phyloP scores from a whole-genome alignment of 73 alveolate genomes.

The Paramecium sexaurelia region DNA sequence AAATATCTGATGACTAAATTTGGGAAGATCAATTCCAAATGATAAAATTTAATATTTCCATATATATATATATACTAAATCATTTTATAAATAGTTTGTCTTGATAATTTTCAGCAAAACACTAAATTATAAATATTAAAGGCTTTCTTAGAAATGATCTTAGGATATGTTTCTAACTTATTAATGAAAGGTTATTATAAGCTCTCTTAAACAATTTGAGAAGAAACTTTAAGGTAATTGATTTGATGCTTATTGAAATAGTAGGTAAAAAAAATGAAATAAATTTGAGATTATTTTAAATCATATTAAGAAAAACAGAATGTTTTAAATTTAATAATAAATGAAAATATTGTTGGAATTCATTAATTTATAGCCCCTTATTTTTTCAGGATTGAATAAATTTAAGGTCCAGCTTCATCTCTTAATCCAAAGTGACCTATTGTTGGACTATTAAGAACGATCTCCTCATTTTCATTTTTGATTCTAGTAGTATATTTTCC shows the following conservation, averaged over 20 bases:
- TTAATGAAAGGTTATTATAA: too few relatives aligned
- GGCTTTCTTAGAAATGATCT: too few relatives aligned
- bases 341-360: neutral
- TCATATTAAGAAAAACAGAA: neutral
- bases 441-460: neutral
- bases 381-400: neutral
- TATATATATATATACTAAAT: neutral
- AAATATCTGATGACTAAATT: neutral
- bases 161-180: too few relatives aligned
- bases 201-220: neutral
- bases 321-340: neutral
- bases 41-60: neutral
- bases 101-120: neutral
- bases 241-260: neutral
- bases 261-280: neutral
- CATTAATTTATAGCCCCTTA: slow-evolving; percentile 8
- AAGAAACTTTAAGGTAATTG: neutral
- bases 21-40: neutral
- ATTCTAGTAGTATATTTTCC: slow-evolving; percentile 70
- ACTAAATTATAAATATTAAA: neutral
- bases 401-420: slow-evolving; percentile 18
- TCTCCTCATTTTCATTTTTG: slow-evolving; percentile 23
- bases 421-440: slow-evolving; percentile 53
- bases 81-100: neutral
- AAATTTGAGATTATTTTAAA: neutral